phyloP scores from a whole-genome alignment of 768 basidiomycete genomes.

The Candolleomyces aberdarensis region DNA sequence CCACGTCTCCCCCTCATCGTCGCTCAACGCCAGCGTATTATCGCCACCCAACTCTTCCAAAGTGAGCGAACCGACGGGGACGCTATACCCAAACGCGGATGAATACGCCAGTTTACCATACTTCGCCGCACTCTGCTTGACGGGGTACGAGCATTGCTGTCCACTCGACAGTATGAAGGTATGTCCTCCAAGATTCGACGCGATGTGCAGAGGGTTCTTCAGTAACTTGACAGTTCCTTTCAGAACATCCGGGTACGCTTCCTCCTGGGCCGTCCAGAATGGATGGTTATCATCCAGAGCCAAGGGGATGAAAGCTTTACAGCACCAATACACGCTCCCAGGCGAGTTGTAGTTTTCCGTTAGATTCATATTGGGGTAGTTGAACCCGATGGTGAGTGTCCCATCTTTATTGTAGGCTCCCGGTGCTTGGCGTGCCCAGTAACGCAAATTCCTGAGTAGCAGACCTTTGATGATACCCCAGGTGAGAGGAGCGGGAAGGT shows the following conservation, averaged over 20 bases:
- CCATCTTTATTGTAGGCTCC: constrained; percentile 61
- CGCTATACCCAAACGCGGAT: constrained; percentile 74
- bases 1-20: constrained; percentile 72
- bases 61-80: constrained; percentile 62
- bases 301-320: constrained; percentile 70
- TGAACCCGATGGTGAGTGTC: constrained; percentile 68
- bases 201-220: constrained; percentile 65
- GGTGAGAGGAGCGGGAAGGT: constrained; percentile 63
- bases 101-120: constrained; percentile 79
- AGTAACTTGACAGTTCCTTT: constrained; percentile 48
- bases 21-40: constrained; percentile 66
- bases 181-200: constrained; percentile 59
- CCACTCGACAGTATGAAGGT: constrained; percentile 73
- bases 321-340: constrained; percentile 80
- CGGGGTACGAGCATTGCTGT: constrained; percentile 76
- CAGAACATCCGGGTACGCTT: constrained; percentile 53
- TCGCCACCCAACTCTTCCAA: constrained; percentile 73
- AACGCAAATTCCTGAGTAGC: constrained; percentile 68
- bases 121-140: constrained; percentile 76
- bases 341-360: constrained; percentile 80
- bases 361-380: constrained; percentile 72
- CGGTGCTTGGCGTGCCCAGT: constrained; percentile 58
- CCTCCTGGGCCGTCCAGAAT: constrained; percentile 70
- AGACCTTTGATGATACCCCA: constrained; percentile 78
- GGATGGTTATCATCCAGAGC: constrained; percentile 63